Base-by-base conservation (phyloP, 805 yeast species). In the Yamadazyma scolyti region DNA sequence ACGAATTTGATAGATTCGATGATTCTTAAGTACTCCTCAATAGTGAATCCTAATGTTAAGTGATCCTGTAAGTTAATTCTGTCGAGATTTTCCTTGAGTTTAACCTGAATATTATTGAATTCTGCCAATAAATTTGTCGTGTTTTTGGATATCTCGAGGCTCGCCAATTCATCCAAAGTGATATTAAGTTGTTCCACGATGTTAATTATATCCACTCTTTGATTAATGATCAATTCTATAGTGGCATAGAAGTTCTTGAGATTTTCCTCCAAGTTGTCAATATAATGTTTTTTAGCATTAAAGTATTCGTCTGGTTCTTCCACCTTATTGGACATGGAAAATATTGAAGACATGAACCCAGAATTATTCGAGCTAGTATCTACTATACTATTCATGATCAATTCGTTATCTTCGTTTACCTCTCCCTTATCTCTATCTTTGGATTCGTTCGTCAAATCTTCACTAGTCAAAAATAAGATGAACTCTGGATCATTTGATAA, bases 51-150 rank as follows among this genome's bases (percentile, higher is more conserved):
- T 27, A 90, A 61, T 0, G 96, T 87, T 40, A 90, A 62, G 47
- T 88, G 76, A 44, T 90, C 97, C 54, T 86, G 95, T 57, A 83
- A 57, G 36, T 87, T 79, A 39, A 82, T 78, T 39, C 96, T 73
- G 41, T 79, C 88, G 27, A 86, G 62, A 27, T 85, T 67, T 31
- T 85, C 90, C 44, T 77, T 77, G 16, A 89, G 71, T 40, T 83
- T 74, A 20, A 62, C 48, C 50, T 89, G 90, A 6, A 85, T 75
- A 20, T 77, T 77, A 21, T 88, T 77, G 54, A 89, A 88, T 34
- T 79, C 79, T 13, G 61, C 55, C 35, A 90, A 68, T 9, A 87
- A 63, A n/a, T 73, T 74, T 6, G 80, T 70, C 2, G 86, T 69
- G 11, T 68, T 65, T 44, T 73, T 75, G 42, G 84, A 82, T 2